A percentile compares a stretch with the other conserved stretches of the same genome.
Conservation (phyloP, 441 rosid species). For the Adansonia grandidieri region DNA sequence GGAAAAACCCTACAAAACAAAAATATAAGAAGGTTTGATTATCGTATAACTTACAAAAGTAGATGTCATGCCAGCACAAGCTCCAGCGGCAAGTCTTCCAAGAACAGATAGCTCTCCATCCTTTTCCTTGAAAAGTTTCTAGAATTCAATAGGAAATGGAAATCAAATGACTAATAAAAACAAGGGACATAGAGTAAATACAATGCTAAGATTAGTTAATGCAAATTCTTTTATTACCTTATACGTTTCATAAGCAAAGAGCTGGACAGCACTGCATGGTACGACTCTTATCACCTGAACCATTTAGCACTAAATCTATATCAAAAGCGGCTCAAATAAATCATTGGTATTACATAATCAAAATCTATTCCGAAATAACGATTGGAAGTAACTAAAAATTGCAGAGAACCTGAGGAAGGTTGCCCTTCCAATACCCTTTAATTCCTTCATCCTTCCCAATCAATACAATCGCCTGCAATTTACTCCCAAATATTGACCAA, state of each 20-base stretch:
- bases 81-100: conserved; percentile 94
- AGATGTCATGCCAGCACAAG: conserved; percentile 99
- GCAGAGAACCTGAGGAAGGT: conserved; percentile 81
- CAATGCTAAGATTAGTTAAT: neutral
- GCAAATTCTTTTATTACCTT: conserved; percentile 56
- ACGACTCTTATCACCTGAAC: conserved; percentile 85
- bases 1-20: neutral
- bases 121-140: conserved; percentile 84
- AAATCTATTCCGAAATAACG: neutral
- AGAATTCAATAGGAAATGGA: conserved; percentile 30
- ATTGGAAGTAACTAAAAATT: conserved; percentile 20
- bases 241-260: conserved; percentile 87
- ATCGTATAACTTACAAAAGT: conserved; percentile 67
- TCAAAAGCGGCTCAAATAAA: conserved; percentile 24
- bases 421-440: conserved; percentile 98
- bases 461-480: conserved; percentile 66
- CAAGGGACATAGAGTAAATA: neutral
- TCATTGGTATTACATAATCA: neutral
- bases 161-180: conserved; percentile 25
- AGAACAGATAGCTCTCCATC: conserved; percentile 84
- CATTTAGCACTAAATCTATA: conserved; percentile 32
- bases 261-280: conserved; percentile 95
- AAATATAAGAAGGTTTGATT: conserved; percentile 20
- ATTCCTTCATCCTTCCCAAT: conserved; percentile 90
- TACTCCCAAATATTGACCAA: conserved; percentile 20